Conservation (phyloP, 345 rosid species). For the Hypericum androsaemum region DNA sequence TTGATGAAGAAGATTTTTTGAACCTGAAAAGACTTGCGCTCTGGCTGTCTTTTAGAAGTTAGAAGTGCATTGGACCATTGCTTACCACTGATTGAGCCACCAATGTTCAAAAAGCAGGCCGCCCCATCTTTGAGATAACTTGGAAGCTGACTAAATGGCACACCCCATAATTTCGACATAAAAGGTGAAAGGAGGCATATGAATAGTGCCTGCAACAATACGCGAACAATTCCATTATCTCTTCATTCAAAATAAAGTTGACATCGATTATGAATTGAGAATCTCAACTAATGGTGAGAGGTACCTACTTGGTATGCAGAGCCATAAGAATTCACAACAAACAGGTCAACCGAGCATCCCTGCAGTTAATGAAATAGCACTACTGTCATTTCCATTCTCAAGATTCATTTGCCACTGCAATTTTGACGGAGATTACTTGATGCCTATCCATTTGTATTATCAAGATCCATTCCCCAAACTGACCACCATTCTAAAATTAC, state of each 20-base stretch:
- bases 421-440: too few relatives aligned
- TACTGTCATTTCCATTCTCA: conserved; percentile 2
- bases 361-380: conserved; percentile 25
- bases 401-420: neutral
- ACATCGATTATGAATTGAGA: neutral
- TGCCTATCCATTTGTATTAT: too few relatives aligned
- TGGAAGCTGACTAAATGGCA: conserved; percentile 80
- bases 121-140: conserved; percentile 80
- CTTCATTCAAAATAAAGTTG: too few relatives aligned
- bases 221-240: neutral
- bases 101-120: conserved; percentile 78
- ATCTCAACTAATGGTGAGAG: conserved; percentile 6
- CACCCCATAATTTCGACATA: conserved; percentile 88
- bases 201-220: conserved; percentile 55
- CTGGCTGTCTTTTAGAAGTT: too few relatives aligned
- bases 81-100: conserved; percentile 60
- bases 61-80: neutral
- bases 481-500: too few relatives aligned
- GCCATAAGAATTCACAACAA: conserved; percentile 84
- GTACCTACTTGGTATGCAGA: conserved; percentile 76
- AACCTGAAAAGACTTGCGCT: too few relatives aligned
- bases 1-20: too few relatives aligned
- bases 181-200: conserved; percentile 78
- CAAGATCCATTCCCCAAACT: too few relatives aligned
- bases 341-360: conserved; percentile 84